These are phyloP conservation scores for Teratosphaeria destructans DNA, from an alignment of 2,329 filamentous ascomycete species.

Conservation along the genomic window DNA sequence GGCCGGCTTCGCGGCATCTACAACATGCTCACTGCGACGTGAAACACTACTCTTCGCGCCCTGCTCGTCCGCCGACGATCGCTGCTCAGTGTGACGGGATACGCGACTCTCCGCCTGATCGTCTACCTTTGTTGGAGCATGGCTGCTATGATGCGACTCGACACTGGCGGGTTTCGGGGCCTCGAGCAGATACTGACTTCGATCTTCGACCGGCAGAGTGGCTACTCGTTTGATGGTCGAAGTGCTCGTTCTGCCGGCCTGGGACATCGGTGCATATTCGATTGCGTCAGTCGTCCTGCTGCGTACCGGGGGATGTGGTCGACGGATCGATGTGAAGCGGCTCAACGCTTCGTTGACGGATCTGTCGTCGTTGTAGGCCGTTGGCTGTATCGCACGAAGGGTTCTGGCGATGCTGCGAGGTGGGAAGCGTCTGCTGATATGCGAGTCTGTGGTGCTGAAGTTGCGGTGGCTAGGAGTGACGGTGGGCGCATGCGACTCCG, in stretches of 20 bases:
- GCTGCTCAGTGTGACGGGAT: background rate
- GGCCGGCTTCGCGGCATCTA: background rate
- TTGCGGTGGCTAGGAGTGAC: conserved; percentile 15
- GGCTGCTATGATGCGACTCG: background rate
- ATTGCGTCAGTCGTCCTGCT: conserved; percentile 17
- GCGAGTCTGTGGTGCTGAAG: conserved; percentile 22
- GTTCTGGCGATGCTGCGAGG: conserved; percentile 12
- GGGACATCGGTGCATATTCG: conserved; percentile 12
- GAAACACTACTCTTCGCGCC: background rate
- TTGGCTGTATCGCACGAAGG: conserved; percentile 28
- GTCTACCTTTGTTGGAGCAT: background rate
- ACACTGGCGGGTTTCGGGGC: conserved; percentile 3
- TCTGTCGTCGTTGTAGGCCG: conserved; percentile 10
- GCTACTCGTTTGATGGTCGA: conserved; percentile 10
- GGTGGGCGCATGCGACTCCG: conserved; percentile 16
- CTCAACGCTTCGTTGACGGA: conserved; percentile 16
- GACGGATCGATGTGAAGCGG: conserved; percentile 10
- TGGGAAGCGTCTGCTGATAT: conserved; percentile 14
- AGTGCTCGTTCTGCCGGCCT: conserved; percentile 2
- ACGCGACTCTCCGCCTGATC: background rate
- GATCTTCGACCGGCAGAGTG: conserved; percentile 10
- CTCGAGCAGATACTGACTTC: conserved; percentile 10
- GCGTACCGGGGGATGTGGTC: conserved; percentile 12
- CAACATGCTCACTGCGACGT: background rate
- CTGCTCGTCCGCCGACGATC: background rate